Conservation (phyloP, 768 basidiomycete genomes). For the Termitomyces sp. region DNA sequence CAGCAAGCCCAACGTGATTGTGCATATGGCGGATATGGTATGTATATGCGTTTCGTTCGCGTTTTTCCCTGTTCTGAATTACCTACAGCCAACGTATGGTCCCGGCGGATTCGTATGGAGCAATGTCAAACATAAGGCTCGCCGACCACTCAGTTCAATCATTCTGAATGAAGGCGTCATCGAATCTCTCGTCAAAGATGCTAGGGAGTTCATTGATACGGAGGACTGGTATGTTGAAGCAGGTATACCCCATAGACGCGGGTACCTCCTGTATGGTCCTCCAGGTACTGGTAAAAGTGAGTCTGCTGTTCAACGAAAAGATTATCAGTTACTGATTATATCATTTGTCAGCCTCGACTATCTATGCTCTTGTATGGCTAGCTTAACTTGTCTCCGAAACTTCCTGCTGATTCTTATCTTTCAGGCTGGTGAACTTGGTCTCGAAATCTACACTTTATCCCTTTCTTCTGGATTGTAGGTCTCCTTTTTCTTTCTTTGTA, state of each 20-base stretch:
- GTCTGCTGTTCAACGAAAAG: constrained; percentile 11
- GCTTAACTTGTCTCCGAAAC: neutral
- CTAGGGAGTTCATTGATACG: constrained; percentile 46
- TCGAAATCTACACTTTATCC: constrained; percentile 78
- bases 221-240: constrained; percentile 58
- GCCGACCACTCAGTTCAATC: constrained; percentile 51
- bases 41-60: constrained; percentile 1
- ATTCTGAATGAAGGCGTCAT: constrained; percentile 46
- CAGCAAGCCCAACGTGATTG: constrained; percentile 31
- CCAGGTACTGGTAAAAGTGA: constrained; percentile 63
- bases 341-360: constrained; percentile 46
- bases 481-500: neutral
- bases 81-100: constrained; percentile 31
- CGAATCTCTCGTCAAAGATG: constrained; percentile 45
- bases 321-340: constrained; percentile 24
- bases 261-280: constrained; percentile 55
- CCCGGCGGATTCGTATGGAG: constrained; percentile 36
- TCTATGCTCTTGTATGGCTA: constrained; percentile 44
- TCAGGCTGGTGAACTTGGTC: constrained; percentile 59
- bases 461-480: constrained; percentile 45
- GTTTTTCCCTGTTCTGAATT: neutral
- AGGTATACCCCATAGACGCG: constrained; percentile 56
- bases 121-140: constrained; percentile 42
- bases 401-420: neutral
- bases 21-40: constrained; percentile 31